Conservation (phyloP, 176 grass and related monocot species). For the Bolboschoenus planiculmis region DNA sequence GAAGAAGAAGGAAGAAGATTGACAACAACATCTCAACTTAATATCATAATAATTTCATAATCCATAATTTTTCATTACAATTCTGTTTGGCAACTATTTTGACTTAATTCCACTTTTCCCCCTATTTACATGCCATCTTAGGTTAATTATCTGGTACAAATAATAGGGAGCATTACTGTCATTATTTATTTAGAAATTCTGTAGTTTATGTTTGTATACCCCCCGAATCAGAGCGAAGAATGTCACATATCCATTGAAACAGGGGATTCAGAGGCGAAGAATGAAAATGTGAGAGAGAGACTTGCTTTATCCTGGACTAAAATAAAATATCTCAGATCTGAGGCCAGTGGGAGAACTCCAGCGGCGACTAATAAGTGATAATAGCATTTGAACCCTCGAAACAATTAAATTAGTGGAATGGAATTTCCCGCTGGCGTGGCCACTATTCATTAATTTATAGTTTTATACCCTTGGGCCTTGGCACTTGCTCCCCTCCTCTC, state of each 20-base stretch:
- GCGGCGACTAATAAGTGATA: background rate
- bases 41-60: background rate
- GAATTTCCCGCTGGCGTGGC: slow-evolving; percentile 25
- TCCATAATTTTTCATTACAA: background rate
- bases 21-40: background rate
- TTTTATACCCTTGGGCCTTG: background rate
- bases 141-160: background rate
- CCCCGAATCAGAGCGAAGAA: no score
- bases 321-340: no score
- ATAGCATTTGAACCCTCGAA: slow-evolving; percentile 23
- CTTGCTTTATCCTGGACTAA: no score
- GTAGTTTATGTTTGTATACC: no score
- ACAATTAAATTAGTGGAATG: background rate
- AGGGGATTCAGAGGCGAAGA: no score
- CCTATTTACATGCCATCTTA: no score
- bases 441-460: background rate
- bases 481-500: no score
- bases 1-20: background rate
- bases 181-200: background rate
- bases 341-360: background rate
- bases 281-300: no score
- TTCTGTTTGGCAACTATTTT: background rate
- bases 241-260: no score
- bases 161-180: background rate
- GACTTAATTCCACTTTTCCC: no score